A percentile compares a stretch with the other conserved stretches of the same genome.
phyloP scores from a whole-genome alignment of 805 yeast genomes.

The Geotrichum ghanense region DNA sequence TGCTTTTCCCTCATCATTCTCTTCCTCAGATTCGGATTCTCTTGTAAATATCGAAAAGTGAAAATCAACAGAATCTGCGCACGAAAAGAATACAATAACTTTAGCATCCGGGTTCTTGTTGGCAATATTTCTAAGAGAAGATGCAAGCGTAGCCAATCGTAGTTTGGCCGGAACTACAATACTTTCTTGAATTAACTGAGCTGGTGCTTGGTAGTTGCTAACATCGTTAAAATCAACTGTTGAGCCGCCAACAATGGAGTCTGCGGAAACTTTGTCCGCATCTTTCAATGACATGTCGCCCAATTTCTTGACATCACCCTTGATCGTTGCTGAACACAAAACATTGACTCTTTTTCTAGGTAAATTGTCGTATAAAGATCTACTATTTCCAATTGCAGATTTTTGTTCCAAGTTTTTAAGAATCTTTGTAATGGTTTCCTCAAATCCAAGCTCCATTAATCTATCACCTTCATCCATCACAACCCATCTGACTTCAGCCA shows the following conservation, averaged over 20 bases:
- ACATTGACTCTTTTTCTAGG: constrained; percentile 67
- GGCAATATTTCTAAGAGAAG: constrained; percentile 43
- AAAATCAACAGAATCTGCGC: constrained; percentile 94
- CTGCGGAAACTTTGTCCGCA: constrained; percentile 54
- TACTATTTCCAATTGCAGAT: constrained; percentile 30
- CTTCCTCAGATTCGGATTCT: constrained; percentile 33
- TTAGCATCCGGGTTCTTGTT: constrained; percentile 19
- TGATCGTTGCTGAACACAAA: constrained; percentile 90
- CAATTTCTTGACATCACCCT: constrained; percentile 63
- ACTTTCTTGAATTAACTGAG: constrained; percentile 72
- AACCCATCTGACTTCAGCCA: constrained; percentile 71
- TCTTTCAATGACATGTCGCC: constrained; percentile 67
- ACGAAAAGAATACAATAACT: constrained; percentile 72
- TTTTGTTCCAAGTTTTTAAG: constrained; percentile 43
- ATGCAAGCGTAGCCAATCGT: constrained; percentile 71
- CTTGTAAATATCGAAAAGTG: constrained; percentile 69
- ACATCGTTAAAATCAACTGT: constrained; percentile 15
- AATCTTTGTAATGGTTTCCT: constrained; percentile 78
- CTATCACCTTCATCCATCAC: constrained; percentile 95
- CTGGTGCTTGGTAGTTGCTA: constrained; percentile 54
- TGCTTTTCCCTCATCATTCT: constrained; percentile 23
- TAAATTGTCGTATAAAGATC: constrained; percentile 37
- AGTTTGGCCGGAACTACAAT: constrained; percentile 88
- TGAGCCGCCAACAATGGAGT: constrained; percentile 22
- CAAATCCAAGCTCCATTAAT: constrained; percentile 91